Base-by-base conservation (phyloP, 192 early-diverging fungal genomes). In the Haplosporangium gracile region DNA sequence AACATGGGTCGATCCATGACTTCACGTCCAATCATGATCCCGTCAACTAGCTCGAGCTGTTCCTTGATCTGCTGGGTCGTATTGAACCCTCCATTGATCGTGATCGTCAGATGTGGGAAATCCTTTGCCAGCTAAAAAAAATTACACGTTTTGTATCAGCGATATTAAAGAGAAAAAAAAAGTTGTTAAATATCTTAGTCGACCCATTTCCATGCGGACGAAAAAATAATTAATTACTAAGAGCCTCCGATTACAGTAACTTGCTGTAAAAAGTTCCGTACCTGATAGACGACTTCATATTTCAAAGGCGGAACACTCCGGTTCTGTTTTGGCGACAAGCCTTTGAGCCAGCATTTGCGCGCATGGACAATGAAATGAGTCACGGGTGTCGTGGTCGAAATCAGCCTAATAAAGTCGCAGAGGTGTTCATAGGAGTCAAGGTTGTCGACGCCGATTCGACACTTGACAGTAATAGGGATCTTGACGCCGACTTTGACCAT, bases 371-470 rank as follows among this genome's bases (percentile, higher is more conserved):
- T 90, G 57, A 96, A 77, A 63, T 92, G 92, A 4, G 82, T 81
- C 18, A 88, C 87, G 0, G 75, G 49, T 4, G 77, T 81, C 10
- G 82, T 83, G 4, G 81, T 83, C 22, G 87, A 88, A 26, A 88
- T 68, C 55, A 80, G 51, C 32, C 76, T 73, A 36, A 88, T 88
- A 88, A 91, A 91, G 18, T 88, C 72, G 40, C 87, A 68, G 36
- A 96, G 69, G 57, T 93, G 92, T 70, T 93, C 94, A 47, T 91
- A 87, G 11, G 93, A 91, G 72, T 94, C 95, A 45, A 91, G 80
- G 16, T 93, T 81, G 76, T 96, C 95, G n/a, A 96, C 89, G 9
- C 95, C 95, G n/a, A 93, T 93, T 20, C 95, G 90, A 81, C 94
- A 95, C 87, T 96, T 96, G 68, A 96, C 91, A 51, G 93, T 95